A percentile compares a stretch with the other conserved stretches of the same genome.
Conservation (phyloP, 2,329 filamentous ascomycete species). For the Simplicillium aogashimaense region DNA sequence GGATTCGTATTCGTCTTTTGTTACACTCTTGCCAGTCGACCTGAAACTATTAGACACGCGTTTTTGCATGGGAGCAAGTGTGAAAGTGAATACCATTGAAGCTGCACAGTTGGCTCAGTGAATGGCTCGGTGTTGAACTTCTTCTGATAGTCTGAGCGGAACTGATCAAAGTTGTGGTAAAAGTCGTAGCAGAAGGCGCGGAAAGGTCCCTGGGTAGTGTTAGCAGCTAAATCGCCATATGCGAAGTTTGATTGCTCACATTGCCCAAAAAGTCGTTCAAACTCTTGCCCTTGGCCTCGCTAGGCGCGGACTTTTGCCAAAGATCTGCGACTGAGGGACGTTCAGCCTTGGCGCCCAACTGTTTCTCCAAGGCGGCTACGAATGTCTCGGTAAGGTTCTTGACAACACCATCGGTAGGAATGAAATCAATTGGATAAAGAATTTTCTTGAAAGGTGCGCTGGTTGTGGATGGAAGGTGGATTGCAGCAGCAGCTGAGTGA, state of each 20-base stretch:
- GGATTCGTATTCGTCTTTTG: conserved; percentile 12
- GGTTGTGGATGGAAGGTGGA: conserved; percentile 5
- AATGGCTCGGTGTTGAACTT: conserved; percentile 15
- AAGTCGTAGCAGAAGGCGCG: conserved; percentile 21
- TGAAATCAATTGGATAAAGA: conserved; percentile 16
- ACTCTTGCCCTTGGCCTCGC: conserved; percentile 9
- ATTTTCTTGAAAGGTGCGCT: conserved; percentile 8
- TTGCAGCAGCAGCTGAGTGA: conserved; percentile 7
- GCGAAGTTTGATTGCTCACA: conserved; percentile 10
- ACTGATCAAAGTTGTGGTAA: conserved; percentile 18
- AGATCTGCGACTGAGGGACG: conserved; percentile 7
- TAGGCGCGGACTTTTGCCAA: conserved; percentile 14
- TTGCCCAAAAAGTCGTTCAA: conserved; percentile 18
- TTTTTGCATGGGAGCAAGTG: neutral
- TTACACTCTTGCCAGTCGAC: conserved; percentile 13
- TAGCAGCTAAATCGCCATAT: conserved; percentile 4
- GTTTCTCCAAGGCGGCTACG: conserved; percentile 13
- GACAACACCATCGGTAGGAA: conserved; percentile 3
- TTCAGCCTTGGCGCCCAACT: conserved; percentile 10
- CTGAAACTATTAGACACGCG: conserved; percentile 8
- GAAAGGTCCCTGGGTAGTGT: conserved; percentile 16
- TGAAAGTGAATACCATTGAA: conserved; percentile 17
- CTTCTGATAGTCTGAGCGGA: conserved; percentile 14
- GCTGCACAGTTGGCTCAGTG: conserved; percentile 16
- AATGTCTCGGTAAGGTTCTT: conserved; percentile 12